These are phyloP conservation scores for Dipodascus geniculatus DNA, from an alignment of 805 yeast species.

Conservation along the genomic window DNA sequence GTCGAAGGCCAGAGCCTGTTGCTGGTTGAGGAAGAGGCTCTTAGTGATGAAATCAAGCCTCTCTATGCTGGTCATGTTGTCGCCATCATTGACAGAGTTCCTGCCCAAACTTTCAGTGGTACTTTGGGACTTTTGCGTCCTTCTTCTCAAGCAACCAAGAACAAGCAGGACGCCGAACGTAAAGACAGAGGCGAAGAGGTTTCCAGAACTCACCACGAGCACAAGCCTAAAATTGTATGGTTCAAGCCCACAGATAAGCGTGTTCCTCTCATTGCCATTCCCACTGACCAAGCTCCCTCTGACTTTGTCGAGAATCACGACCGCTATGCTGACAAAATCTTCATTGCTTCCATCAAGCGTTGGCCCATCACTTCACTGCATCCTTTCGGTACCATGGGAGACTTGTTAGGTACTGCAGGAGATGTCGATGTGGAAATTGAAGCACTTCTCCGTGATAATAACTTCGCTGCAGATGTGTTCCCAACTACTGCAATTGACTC, in stretches of 20 bases:
- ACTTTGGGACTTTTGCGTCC: slow-evolving; percentile 90
- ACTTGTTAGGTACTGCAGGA: slow-evolving; percentile 72
- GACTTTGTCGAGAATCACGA: slow-evolving; percentile 93
- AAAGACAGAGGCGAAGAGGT: slow-evolving; percentile 18
- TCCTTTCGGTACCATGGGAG: slow-evolving; percentile 90
- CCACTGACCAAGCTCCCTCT: slow-evolving; percentile 94
- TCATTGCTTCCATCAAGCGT: slow-evolving; percentile 91
- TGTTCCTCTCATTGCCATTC: slow-evolving; percentile 95
- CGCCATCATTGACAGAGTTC: slow-evolving; percentile 94
- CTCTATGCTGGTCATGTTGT: slow-evolving; percentile 97
- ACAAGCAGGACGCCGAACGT: slow-evolving; percentile 34
- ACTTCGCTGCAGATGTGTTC: slow-evolving; percentile 31
- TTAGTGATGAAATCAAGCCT: slow-evolving; percentile 85
- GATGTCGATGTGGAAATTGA: slow-evolving; percentile 72
- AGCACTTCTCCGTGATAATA: slow-evolving; percentile 68
- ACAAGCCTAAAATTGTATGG: slow-evolving; percentile 93
- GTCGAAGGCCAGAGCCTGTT: slow-evolving; percentile 94
- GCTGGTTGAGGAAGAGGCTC: slow-evolving; percentile 89
- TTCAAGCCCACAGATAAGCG: slow-evolving; percentile 97
- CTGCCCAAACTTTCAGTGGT: slow-evolving; percentile 93
- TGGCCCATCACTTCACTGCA: slow-evolving; percentile 99
- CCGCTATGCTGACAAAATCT: slow-evolving; percentile 64
- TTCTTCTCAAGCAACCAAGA: slow-evolving; percentile 84
- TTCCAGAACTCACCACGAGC: slow-evolving; percentile 11
- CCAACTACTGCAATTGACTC: slow-evolving; percentile 16